phyloP scores from a whole-genome alignment of 139 green algal genomes.

The Picochlorum sp. region DNA sequence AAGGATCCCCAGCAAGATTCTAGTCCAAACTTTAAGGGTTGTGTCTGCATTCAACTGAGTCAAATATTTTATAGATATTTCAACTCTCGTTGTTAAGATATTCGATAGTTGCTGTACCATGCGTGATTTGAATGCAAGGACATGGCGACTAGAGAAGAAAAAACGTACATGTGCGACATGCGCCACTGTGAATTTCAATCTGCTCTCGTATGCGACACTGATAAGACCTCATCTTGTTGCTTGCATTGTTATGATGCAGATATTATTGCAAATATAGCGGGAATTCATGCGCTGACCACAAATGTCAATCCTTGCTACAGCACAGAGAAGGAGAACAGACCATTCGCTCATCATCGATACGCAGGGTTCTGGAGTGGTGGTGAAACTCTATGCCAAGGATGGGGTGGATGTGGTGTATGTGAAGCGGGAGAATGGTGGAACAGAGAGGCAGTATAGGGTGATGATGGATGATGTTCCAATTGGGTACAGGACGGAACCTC shows the following conservation, averaged over 20 bases:
- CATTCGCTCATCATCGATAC: constrained; percentile 60
- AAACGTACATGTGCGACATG: no score
- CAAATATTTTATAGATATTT: no score
- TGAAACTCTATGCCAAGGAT: constrained; percentile 55
- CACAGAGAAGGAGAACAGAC: constrained; percentile 61
- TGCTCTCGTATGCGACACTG: no score
- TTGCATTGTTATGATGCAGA: neutral
- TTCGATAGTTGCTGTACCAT: no score
- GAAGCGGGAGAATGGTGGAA: constrained; percentile 31
- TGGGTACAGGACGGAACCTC: constrained; percentile 58
- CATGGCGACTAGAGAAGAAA: no score
- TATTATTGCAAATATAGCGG: constrained; percentile 85
- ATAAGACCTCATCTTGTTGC: neutral
- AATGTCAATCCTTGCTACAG: constrained; percentile 61
- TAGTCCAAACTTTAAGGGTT: no score
- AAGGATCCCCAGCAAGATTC: no score
- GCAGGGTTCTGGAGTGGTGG: constrained; percentile 21
- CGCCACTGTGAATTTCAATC: no score
- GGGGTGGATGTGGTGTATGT: constrained; percentile 62
- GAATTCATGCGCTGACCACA: constrained; percentile 70
- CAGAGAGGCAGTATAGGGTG: constrained; percentile 66
- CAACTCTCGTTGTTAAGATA: no score
- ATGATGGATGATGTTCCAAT: constrained; percentile 65
- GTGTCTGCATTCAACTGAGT: no score
- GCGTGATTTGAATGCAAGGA: no score